Evolutionary conservation across 345 rosid species (phyloP), one percentile per base, ranked within the genome.

Genomic region (Salix arbutifolia): DNA sequence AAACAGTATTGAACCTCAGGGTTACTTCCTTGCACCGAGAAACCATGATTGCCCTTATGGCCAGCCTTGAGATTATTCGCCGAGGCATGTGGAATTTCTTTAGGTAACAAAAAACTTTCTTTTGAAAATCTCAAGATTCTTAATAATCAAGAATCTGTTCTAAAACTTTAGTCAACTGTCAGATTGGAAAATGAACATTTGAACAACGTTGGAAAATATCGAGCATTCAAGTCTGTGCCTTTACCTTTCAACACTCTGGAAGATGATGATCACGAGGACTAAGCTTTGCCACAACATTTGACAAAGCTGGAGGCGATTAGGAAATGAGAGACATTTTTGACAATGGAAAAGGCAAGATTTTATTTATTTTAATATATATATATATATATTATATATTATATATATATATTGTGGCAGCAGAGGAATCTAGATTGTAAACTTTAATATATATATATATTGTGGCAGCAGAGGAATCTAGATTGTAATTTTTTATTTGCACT

Each of bases 1-100:
- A 90, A 66, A 88, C 91, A 0, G 91, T 92, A 52, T 46, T 87
- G n/a, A 76, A 79, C 71, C 77, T 89, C 72, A 58, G 74, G 18
- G 72, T 75, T 73, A 4, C 44, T 1, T 77, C 76, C 72, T 62
- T 91, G 66, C 92, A 90, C 38, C n/a, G 44, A 50, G 65, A 84
- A 78, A 77, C 91, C 12, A 2, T 72, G 85, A 46, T 83, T 69
- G 73, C 97, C 75, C 70, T 89, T 46, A 87, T 87, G 64, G 92
- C 97, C 44, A 67, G 80, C 78, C 89, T 92, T 0, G 94, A 92
- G 86, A 88, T 92, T 67, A 80, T 89, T 71, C 91, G 97, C 3
- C 87, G 94, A 4, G 91, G 97, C 67, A 84, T 90, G 2, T 92
- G 97, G 94, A 90, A 87, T 82, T 92, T 92, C 87, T 92, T 90